Conservation (phyloP, 73 alveolate genomes). For the Tetrahymena malaccensis region DNA sequence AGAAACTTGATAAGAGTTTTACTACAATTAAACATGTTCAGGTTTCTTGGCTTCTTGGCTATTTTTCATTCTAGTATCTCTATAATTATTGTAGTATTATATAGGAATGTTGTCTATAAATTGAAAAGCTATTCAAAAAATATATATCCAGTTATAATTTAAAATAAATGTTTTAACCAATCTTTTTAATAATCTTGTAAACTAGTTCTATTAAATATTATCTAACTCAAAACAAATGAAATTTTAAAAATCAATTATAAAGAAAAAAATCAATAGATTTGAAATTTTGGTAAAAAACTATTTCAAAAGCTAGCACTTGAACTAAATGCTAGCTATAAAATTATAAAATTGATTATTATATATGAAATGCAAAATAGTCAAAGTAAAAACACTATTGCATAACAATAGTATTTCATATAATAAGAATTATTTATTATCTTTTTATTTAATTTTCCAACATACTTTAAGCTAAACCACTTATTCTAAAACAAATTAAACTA, state of each 20-base stretch:
- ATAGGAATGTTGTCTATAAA: neutral
- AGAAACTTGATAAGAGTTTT: neutral
- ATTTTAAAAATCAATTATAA: neutral
- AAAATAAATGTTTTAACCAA: neutral
- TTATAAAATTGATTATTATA: neutral
- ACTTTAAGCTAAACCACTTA: too few species aligned
- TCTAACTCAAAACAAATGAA: neutral
- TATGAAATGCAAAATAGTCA: too few species aligned
- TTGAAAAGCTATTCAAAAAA: neutral
- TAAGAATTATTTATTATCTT: too few species aligned
- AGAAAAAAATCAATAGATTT: neutral
- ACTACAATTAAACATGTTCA: neutral
- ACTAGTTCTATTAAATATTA: neutral
- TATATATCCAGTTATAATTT: neutral
- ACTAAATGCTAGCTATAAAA: neutral
- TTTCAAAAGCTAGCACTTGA: neutral
- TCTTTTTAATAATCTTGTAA: neutral
- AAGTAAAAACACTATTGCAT: too few species aligned
- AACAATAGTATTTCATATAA: too few species aligned
- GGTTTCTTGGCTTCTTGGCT: neutral
- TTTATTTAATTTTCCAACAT: too few species aligned
- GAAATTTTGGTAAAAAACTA: neutral
- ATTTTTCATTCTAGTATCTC: neutral
- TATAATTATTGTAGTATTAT: neutral
- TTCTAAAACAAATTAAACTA: too few species aligned